phyloP scores from a whole-genome alignment of 192 early-diverging fungal genomes.

The Rhizophagus prolifer region DNA sequence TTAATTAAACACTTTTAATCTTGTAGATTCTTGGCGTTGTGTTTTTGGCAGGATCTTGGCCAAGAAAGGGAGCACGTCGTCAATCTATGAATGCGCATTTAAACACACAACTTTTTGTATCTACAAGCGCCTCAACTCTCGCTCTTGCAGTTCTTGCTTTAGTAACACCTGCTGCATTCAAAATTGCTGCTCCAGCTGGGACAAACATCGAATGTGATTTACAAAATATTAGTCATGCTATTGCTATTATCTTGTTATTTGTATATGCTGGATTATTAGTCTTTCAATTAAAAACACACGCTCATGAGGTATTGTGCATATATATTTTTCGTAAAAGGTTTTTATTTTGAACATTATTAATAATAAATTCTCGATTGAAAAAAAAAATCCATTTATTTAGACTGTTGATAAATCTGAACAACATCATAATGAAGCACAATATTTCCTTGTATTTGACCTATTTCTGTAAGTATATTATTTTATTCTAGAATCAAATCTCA shows the following conservation, averaged over 20 bases:
- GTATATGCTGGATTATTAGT: conserved; percentile 64
- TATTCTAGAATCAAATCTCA: background rate
- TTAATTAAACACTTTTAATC: background rate
- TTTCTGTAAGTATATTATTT: conserved; percentile 18
- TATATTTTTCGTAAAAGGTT: background rate
- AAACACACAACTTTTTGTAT: conserved; percentile 39
- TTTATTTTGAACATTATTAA: background rate
- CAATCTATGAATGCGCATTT: conserved; percentile 18
- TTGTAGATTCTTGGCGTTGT: conserved; percentile 63
- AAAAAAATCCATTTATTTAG: background rate
- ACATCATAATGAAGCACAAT: conserved; percentile 5
- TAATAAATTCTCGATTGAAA: background rate
- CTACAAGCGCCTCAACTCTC: conserved; percentile 60
- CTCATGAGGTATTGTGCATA: conserved; percentile 27
- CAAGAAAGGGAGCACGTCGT: conserved; percentile 51
- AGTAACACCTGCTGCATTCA: conserved; percentile 64
- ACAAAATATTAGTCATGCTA: conserved; percentile 59
- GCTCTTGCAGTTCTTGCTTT: conserved; percentile 58
- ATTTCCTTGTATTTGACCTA: conserved; percentile 22
- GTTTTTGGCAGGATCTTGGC: conserved; percentile 75
- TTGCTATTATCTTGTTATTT: conserved; percentile 60
- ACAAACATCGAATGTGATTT: conserved; percentile 42
- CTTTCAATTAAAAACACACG: conserved; percentile 85
- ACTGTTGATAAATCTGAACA: background rate
- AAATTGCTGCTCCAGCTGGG: conserved; percentile 44